These are phyloP conservation scores for Apophysomyces sp. DNA, from an alignment of 371 early-diverging fungal genomes.

Conservation along the genomic window DNA sequence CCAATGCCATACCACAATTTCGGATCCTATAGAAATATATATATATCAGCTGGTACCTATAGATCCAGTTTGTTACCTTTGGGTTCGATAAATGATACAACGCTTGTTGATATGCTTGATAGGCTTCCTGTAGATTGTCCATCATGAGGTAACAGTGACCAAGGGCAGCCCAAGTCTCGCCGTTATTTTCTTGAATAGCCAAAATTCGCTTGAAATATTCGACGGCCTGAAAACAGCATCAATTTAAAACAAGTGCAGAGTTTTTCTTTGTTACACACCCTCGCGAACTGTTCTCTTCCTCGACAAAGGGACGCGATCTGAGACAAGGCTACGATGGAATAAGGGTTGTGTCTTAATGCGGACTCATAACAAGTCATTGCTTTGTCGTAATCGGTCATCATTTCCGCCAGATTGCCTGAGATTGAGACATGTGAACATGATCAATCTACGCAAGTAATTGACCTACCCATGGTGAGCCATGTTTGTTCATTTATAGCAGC, in stretches of 20 bases:
- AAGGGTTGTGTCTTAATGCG: conserved; percentile 86
- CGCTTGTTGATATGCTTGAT: conserved; percentile 93
- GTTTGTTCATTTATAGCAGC: conserved; percentile 65
- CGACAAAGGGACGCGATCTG: conserved; percentile 70
- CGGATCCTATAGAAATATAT: conserved; percentile 64
- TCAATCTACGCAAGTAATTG: neutral
- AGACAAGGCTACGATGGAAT: conserved; percentile 77
- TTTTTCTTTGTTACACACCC: conserved; percentile 27
- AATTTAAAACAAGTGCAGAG: conserved; percentile 6
- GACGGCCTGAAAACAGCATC: conserved; percentile 62
- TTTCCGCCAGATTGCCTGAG: conserved; percentile 64
- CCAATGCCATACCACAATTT: conserved; percentile 98
- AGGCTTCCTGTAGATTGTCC: conserved; percentile 92
- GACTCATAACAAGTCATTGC: conserved; percentile 81
- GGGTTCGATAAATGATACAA: conserved; percentile 85
- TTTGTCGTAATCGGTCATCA: conserved; percentile 72
- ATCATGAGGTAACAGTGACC: conserved; percentile 94
- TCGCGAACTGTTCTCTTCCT: conserved; percentile 60
- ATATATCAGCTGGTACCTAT: neutral
- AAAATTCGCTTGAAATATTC: conserved; percentile 87
- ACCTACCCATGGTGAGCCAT: conserved; percentile 70
- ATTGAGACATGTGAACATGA: neutral
- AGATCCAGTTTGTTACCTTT: conserved; percentile 34
- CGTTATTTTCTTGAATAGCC: conserved; percentile 77
- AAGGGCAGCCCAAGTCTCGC: conserved; percentile 91